Evolutionary conservation across 2,329 filamentous ascomycete genomes (phyloP).

Genomic region (Biscogniauxia marginata): DNA sequence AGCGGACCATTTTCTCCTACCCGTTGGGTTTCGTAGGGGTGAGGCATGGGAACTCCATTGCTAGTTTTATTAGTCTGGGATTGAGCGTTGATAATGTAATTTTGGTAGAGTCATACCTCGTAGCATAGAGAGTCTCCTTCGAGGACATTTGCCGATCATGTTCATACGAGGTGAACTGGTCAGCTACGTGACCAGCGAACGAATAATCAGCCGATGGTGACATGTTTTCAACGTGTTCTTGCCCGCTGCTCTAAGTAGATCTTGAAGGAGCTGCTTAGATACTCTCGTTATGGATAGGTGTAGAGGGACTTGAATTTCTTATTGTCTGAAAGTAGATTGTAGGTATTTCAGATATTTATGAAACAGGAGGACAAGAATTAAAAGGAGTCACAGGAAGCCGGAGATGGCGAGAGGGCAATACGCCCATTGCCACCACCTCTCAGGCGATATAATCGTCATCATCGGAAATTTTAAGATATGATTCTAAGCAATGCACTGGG

Average conservation of each 20-base stretch:
- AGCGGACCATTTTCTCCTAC: not conserved
- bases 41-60: conserved; percentile 22
- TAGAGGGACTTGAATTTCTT: not conserved
- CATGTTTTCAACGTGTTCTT: conserved; percentile 16
- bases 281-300: not conserved
- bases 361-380: not conserved
- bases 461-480: not conserved
- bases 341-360: not conserved
- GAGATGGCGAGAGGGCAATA: too few relatives aligned
- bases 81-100: not conserved
- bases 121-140: conserved; percentile 48
- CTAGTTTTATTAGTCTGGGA: not conserved
- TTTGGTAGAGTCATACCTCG: conserved; percentile 48
- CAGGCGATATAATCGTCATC: not conserved
- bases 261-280: too few relatives aligned
- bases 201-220: conserved; percentile 34
- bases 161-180: conserved; percentile 39
- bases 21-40: conserved; percentile 16
- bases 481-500: not conserved
- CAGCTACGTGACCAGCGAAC: conserved; percentile 37
- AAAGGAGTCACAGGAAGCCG: too few relatives aligned
- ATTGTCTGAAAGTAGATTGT: not conserved
- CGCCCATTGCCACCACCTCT: not conserved
- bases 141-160: conserved; percentile 40
- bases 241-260: not conserved